Percentiles rank a stretch among this genome's conserved stretches.
phyloP scores from a whole-genome alignment of 306 rosid genomes.

The Ammopiptanthus mongolicus region DNA sequence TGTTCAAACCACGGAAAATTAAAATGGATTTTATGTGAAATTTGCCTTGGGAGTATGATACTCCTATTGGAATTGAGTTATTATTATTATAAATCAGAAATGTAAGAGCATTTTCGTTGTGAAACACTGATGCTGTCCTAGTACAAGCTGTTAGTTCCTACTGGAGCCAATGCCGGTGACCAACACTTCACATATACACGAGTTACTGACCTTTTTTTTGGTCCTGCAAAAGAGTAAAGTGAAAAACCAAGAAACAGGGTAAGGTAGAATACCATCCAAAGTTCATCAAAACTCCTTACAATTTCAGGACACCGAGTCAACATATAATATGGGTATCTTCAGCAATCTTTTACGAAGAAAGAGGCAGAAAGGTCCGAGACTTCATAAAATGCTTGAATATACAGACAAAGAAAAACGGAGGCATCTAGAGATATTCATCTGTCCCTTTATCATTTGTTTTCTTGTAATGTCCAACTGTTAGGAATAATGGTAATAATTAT shows the following conservation, averaged over 20 bases:
- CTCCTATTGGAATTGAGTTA: background rate
- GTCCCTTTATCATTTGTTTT: conserved; percentile 13
- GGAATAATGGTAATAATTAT: conserved; percentile 21
- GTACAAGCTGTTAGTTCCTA: conserved; percentile 14
- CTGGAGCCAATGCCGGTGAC: background rate
- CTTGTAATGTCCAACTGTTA: background rate
- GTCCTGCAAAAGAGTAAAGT: conserved; percentile 18
- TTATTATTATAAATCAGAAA: background rate
- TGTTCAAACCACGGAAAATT: no score
- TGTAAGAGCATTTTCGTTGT: no score
- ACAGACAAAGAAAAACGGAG: conserved; percentile 11
- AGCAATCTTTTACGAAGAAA: conserved; percentile 3
- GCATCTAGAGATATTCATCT: conserved; percentile 18
- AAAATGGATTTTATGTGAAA: background rate
- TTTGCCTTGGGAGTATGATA: conserved; percentile 1
- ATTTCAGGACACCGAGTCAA: conserved; percentile 23
- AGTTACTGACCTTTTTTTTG: conserved; percentile 23
- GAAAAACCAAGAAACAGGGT: conserved; percentile 20
- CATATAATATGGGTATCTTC: conserved; percentile 8
- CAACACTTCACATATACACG: background rate
- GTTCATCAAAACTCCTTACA: background rate
- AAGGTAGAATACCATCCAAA: conserved; percentile 20
- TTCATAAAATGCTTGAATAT: conserved; percentile 24
- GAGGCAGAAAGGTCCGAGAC: conserved; percentile 14
- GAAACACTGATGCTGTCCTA: background rate